Conservation (phyloP, 345 rosid genomes). For the Eucalyptus marginata region DNA sequence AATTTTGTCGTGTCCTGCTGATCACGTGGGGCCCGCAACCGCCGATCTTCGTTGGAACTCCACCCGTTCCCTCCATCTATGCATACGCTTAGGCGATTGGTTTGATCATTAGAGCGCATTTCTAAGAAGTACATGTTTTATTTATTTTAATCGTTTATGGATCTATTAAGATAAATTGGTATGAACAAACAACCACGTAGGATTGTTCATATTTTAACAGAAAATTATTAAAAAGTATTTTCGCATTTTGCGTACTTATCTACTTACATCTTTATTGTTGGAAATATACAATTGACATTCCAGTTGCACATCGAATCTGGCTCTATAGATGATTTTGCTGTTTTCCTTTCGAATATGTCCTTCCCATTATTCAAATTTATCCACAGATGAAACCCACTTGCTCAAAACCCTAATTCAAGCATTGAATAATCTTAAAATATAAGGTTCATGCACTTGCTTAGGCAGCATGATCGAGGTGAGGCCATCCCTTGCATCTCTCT, state of each 20-base stretch:
- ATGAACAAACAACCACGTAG: neutral
- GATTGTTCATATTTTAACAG: neutral
- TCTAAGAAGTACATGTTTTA: fast-evolving
- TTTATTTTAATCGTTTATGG: neutral
- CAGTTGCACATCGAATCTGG: fast-evolving
- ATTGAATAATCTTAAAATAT: neutral
- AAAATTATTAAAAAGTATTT: neutral
- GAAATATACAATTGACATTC: fast-evolving
- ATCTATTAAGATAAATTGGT: neutral
- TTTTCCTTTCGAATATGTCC: fast-evolving
- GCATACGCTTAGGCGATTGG: fast-evolving
- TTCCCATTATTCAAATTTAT: neutral
- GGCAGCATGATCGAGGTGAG: neutral
- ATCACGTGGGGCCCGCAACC: neutral
- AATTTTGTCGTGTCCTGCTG: neutral
- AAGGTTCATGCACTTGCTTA: neutral
- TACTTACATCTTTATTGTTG: fast-evolving
- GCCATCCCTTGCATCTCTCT: neutral
- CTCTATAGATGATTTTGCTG: fast-evolving
- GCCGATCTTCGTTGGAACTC: neutral
- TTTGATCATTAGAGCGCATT: fast-evolving
- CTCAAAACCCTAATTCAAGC: neutral
- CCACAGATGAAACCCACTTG: neutral
- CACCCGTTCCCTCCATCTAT: neutral
- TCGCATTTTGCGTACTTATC: fast-evolving